These are phyloP conservation scores for Paraphaeosphaeria sporulosa DNA, from an alignment of 2,329 filamentous ascomycete genomes.

Conservation along the genomic window DNA sequence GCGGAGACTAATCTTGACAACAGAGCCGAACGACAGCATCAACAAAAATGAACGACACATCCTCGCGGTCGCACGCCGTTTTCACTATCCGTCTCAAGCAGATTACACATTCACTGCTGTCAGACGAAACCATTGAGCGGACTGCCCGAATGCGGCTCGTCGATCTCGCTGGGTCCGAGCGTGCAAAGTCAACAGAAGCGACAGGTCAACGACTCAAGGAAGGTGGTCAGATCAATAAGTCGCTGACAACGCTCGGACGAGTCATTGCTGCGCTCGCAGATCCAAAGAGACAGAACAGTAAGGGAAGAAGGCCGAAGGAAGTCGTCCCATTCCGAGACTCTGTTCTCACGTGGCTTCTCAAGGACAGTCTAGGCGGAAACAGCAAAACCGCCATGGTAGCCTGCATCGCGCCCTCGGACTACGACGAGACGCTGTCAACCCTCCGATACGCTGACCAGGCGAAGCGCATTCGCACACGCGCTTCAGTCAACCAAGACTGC, in stretches of 20 bases:
- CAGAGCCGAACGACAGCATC: constrained; percentile 84
- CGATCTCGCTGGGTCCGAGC: constrained; percentile 92
- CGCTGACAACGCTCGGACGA: constrained; percentile 90
- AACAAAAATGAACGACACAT: constrained; percentile 99
- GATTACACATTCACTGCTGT: constrained; percentile 95
- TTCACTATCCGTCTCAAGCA: constrained; percentile 99
- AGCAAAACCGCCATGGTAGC: constrained; percentile 99
- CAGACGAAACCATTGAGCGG: constrained; percentile 97
- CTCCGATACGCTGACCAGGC: constrained; percentile 97
- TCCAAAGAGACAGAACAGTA: constrained; percentile 61
- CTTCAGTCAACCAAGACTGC: constrained; percentile 94
- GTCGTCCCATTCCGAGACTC: constrained; percentile 95
- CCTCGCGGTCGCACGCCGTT: constrained; percentile 93
- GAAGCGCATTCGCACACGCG: constrained; percentile 93
- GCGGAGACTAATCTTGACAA: constrained; percentile 14
- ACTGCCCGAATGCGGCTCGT: constrained; percentile 93
- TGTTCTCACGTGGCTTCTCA: constrained; percentile 83
- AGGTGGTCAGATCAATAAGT: constrained; percentile 99
- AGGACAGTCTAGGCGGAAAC: constrained; percentile 95
- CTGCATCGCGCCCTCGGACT: constrained; percentile 93
- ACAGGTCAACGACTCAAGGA: constrained; percentile 90
- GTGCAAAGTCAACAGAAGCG: constrained; percentile 93
- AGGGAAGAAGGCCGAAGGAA: constrained; percentile 58
- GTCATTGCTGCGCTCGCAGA: constrained; percentile 91
- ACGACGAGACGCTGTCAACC: constrained; percentile 95